Percentiles rank a stretch among this genome's conserved stretches.
These are phyloP conservation scores for Carex sylvatica DNA, from an alignment of 202 grass and related monocot genomes.

Conservation along the genomic window DNA sequence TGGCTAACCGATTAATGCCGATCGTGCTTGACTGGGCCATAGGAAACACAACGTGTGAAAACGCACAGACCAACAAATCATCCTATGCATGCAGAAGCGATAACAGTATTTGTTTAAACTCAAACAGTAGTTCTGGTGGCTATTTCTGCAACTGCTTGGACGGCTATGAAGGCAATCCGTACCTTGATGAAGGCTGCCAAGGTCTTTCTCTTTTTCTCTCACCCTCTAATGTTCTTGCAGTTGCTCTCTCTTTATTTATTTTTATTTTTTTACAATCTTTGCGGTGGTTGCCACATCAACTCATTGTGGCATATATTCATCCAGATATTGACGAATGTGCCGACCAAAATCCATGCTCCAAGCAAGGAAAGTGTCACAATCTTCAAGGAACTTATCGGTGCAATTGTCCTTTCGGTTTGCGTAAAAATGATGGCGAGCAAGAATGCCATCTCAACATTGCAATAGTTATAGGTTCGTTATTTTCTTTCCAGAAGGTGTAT, in stretches of 20 bases:
- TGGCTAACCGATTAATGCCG: neutral
- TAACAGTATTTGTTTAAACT: conserved; percentile 30
- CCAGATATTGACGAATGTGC: neutral
- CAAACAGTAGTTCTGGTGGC: neutral
- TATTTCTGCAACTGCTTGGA: conserved; percentile 66
- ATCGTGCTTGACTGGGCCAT: conserved; percentile 27
- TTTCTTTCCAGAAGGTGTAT: too few relatives aligned
- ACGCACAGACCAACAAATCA: too few relatives aligned
- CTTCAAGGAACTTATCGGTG: neutral
- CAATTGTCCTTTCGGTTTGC: neutral
- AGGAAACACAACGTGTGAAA: too few relatives aligned
- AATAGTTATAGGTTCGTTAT: neutral
- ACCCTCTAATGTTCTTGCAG: too few relatives aligned
- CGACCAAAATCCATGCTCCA: too few relatives aligned
- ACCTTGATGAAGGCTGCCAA: conserved; percentile 47
- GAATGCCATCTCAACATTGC: neutral
- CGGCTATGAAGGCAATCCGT: conserved; percentile 57
- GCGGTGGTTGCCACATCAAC: neutral
- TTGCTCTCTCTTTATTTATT: neutral
- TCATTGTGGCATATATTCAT: neutral
- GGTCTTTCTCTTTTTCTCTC: conserved; percentile 19
- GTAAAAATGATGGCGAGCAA: neutral
- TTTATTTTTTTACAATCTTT: neutral
- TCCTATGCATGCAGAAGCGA: too few relatives aligned
- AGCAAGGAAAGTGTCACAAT: neutral